Conservation (phyloP, 805 yeast species). For the Danielia reshetovae region DNA sequence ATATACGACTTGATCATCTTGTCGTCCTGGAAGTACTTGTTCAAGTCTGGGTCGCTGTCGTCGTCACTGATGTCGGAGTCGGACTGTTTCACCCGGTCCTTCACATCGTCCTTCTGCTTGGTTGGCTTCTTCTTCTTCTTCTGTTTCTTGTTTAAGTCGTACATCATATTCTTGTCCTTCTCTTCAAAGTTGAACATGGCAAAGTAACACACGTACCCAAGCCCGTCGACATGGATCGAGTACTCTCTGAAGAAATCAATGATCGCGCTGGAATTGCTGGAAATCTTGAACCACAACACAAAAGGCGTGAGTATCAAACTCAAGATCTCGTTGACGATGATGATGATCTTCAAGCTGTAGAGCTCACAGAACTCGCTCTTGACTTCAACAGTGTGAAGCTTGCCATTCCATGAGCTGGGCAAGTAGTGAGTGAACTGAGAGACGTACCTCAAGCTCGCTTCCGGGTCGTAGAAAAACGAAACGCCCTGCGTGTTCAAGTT, state of each 20-base stretch:
- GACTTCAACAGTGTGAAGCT: slow-evolving; percentile 78
- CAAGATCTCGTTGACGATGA: slow-evolving; percentile 72
- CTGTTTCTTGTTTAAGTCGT: slow-evolving; percentile 22
- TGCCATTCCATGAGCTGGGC: slow-evolving; percentile 84
- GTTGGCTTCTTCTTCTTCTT: slow-evolving; percentile 8
- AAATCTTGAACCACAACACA: slow-evolving; percentile 79
- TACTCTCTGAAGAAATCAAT: slow-evolving; percentile 89
- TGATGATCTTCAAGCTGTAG: slow-evolving; percentile 67
- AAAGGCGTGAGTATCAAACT: slow-evolving; percentile 85
- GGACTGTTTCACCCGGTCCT: slow-evolving; percentile 12
- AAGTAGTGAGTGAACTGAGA: slow-evolving; percentile 86
- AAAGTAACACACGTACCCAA: slow-evolving; percentile 91
- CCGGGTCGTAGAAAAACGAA: slow-evolving; percentile 81
- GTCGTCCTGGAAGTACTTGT: slow-evolving; percentile 57
- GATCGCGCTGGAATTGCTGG: slow-evolving; percentile 67
- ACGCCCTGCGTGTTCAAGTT: slow-evolving; percentile 22
- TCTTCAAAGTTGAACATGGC: slow-evolving; percentile 87
- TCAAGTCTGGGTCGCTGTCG: slow-evolving; percentile 19
- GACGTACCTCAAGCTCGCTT: slow-evolving; percentile 73
- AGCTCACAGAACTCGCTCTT: slow-evolving; percentile 76
- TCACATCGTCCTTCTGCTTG: slow-evolving; percentile 8
- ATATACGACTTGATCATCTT: slow-evolving; percentile 91
- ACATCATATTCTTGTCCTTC: slow-evolving; percentile 45
- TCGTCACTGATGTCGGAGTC: slow-evolving; percentile 18
- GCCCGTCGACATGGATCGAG: slow-evolving; percentile 87